Evolutionary conservation across 208 protist species (phyloP), one percentile per base, ranked within the genome.

Genomic region (Leishmania lainsoni): DNA sequence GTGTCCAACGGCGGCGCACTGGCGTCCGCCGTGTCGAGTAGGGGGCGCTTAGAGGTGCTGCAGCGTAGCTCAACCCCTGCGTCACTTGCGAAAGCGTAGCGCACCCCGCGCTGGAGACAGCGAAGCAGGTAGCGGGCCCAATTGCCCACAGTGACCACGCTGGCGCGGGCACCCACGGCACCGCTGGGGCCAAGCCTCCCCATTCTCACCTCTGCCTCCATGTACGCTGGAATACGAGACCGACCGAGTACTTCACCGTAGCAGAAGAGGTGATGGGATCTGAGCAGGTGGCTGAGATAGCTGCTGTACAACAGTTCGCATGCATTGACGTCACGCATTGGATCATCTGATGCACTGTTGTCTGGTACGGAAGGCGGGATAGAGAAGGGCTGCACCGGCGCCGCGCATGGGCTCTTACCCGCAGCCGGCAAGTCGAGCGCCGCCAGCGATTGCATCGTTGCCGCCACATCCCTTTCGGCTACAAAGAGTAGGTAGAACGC

Each of bases 241-340:
- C 65, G 56, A 14, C 78, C 81, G 2, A 61, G 65, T 1, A 81
- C 81, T 54, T 80, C 74, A 35, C 84, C 84, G 26, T 81, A 78
- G 75, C 68, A 85, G 45, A 85, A 79, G 9, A 85, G 68, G n/a
- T 81, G 68, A 45, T 80, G 76, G 0, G 81, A 75, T 39, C 54
- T 78, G 49, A 80, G 76, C 39, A 81, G 20, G 45, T 85, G 81
- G 39, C 70, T 14, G 9, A 85, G 76, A 35, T 66, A 81, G 75
- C 80, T 84, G 5, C 45, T 39, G 32, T 65, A 48, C 29, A 76
- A 16, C n/a, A 48, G 10, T 16, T 58, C 48, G 9, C 26, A 10
- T 6, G 5, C 26, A 14, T 58, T 54, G 22, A 48, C 22, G 70
- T 56, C 70, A 17, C 14, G 66, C 66, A 71, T 22, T 22, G 35